These are phyloP conservation scores for Inga oerstediana DNA, from an alignment of 306 rosid genomes.

Conservation along the genomic window DNA sequence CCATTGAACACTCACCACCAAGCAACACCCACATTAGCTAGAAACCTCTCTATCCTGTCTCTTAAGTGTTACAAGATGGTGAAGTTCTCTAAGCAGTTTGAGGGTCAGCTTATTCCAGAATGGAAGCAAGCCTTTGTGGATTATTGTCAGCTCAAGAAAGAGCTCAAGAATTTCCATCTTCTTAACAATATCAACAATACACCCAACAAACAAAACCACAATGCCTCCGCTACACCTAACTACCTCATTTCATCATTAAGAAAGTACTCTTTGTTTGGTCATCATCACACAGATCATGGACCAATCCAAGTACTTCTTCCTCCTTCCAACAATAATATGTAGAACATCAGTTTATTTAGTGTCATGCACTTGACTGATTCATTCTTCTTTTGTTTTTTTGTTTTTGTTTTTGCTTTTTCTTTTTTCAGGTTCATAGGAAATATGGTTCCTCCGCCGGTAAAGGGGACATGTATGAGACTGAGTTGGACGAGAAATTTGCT, in stretches of 20 bases:
- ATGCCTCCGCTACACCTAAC: conserved; percentile 39
- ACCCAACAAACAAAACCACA: conserved; percentile 27
- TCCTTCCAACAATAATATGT: conserved; percentile 3
- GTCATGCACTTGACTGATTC: not conserved
- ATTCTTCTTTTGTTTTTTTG: not conserved
- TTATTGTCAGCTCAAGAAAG: conserved; percentile 85
- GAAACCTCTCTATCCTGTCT: conserved; percentile 28
- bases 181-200: conserved; percentile 39
- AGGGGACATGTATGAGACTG: conserved; percentile 89
- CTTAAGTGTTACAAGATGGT: conserved; percentile 54
- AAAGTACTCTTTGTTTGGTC: conserved; percentile 63
- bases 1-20: conserved; percentile 59
- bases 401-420: not conserved
- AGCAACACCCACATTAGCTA: conserved; percentile 13
- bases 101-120: conserved; percentile 90
- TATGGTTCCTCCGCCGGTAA: conserved; percentile 74
- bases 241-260: conserved; percentile 59
- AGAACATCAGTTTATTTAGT: not conserved
- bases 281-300: conserved; percentile 72
- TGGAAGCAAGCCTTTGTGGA: conserved; percentile 98
- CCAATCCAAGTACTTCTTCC: conserved; percentile 73
- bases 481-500: conserved; percentile 75
- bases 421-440: conserved; percentile 80
- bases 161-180: conserved; percentile 67
- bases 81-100: conserved; percentile 92